Percentiles rank a stretch among this genome's conserved stretches.
Conservation (phyloP, 352 stramenopile species). For the Thalassiosira oceanica region DNA sequence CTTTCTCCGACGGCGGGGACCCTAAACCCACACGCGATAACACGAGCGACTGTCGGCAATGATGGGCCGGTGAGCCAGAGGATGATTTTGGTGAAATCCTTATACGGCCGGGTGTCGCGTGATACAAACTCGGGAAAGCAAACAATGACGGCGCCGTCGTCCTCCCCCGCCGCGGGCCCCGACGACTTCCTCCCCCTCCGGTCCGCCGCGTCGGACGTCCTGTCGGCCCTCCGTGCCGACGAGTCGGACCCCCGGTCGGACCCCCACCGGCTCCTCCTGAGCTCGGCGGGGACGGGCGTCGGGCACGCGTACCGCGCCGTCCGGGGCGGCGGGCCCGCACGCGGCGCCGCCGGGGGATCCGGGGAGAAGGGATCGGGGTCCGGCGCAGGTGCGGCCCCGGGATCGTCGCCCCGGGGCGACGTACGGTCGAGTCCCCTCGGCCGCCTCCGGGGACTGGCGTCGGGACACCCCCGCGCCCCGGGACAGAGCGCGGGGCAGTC, state of each 20-base stretch:
- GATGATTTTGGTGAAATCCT: too few species aligned
- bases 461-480: not conserved
- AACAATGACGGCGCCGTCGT: not conserved
- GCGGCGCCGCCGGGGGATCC: not conserved
- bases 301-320: conserved; percentile 8
- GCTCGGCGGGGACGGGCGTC: not conserved
- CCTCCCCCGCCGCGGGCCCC: not conserved
- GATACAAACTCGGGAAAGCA: too few species aligned
- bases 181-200: conserved; percentile 72
- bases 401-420: too few species aligned
- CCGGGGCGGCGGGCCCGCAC: not conserved
- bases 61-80: too few species aligned
- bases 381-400: not conserved
- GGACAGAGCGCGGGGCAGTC: not conserved
- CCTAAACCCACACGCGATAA: too few species aligned
- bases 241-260: conserved; percentile 68
- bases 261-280: conserved; percentile 62
- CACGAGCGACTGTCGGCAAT: too few species aligned
- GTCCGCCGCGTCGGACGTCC: conserved; percentile 53
- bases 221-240: conserved; percentile 63
- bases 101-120: too few species aligned
- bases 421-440: not conserved
- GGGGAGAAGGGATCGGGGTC: not conserved
- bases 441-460: not conserved
- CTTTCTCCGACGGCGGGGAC: too few species aligned